Evolutionary conservation across 2,329 filamentous ascomycete genomes (phyloP).

Genomic region (Colletotrichum sp.): DNA sequence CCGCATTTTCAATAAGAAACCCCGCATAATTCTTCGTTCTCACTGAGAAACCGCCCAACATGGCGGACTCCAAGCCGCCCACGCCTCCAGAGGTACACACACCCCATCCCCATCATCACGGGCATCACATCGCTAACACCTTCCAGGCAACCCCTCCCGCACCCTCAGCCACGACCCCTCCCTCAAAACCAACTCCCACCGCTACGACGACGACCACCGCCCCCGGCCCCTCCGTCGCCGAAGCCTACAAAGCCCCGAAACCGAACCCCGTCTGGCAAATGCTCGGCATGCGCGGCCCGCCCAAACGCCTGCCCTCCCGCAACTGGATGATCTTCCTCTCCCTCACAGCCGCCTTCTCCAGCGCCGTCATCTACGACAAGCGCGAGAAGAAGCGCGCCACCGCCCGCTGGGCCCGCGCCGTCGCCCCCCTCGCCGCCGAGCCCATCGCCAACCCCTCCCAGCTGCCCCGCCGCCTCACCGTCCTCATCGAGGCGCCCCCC

Average conservation of each 20-base stretch:
- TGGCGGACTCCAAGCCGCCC: conserved; percentile 28
- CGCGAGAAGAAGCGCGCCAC: conserved; percentile 86
- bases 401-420: conserved; percentile 83
- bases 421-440: conserved; percentile 83
- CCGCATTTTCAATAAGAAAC: rapidly evolving
- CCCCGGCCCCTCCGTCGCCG: conserved; percentile 28
- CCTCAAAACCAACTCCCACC: background rate
- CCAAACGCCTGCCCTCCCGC: conserved; percentile 84
- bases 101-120: background rate
- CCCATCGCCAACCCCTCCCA: conserved; percentile 70
- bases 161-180: background rate
- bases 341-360: conserved; percentile 77
- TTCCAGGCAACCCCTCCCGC: conserved; percentile 4
- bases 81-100: conserved; percentile 20
- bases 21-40: background rate
- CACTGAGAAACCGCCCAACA: background rate
- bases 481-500: conserved; percentile 86
- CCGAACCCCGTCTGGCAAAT: conserved; percentile 77
- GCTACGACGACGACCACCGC: conserved; percentile 8
- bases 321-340: conserved; percentile 98
- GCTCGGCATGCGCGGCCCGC: conserved; percentile 85
- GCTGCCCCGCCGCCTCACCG: conserved; percentile 82
- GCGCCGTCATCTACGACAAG: conserved; percentile 88
- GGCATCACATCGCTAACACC: background rate
- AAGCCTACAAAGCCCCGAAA: conserved; percentile 46